Conservation (phyloP, 73 alveolate species). For the Paramecium octaurelia region DNA sequence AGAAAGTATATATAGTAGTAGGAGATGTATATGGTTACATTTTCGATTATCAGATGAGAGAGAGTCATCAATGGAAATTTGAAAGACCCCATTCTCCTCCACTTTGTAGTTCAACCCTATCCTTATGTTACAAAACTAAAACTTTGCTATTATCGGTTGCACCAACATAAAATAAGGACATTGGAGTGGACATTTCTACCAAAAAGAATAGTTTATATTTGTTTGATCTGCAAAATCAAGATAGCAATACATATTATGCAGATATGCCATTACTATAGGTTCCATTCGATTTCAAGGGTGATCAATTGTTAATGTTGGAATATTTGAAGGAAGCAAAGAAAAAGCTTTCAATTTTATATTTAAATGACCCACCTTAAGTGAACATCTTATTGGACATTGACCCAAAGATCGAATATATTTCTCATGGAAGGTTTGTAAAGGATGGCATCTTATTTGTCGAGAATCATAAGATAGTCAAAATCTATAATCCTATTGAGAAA, state of each 20-base stretch:
- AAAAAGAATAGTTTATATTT: conserved; percentile 48
- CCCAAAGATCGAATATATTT: not conserved
- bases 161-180: conserved; percentile 29
- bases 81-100: conserved; percentile 37
- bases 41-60: not conserved
- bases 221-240: not conserved
- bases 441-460: not conserved
- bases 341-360: not conserved
- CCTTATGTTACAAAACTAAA: not conserved
- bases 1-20: not conserved
- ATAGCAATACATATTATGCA: not conserved
- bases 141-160: not conserved
- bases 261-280: conserved; percentile 47
- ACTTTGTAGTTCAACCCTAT: conserved; percentile 38
- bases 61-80: not conserved
- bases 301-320: conserved; percentile 36
- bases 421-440: not conserved
- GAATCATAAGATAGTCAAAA: not conserved
- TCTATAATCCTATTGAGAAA: not conserved
- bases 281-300: conserved; percentile 52
- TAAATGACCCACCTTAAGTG: not conserved
- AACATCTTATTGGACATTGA: not conserved
- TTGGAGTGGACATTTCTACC: not conserved
- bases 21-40: not conserved
- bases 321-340: conserved; percentile 43